A percentile compares a stretch with the other conserved stretches of the same genome.
These are phyloP conservation scores for Vinca minor DNA, from an alignment of 257 asterid genomes.

Conservation along the genomic window DNA sequence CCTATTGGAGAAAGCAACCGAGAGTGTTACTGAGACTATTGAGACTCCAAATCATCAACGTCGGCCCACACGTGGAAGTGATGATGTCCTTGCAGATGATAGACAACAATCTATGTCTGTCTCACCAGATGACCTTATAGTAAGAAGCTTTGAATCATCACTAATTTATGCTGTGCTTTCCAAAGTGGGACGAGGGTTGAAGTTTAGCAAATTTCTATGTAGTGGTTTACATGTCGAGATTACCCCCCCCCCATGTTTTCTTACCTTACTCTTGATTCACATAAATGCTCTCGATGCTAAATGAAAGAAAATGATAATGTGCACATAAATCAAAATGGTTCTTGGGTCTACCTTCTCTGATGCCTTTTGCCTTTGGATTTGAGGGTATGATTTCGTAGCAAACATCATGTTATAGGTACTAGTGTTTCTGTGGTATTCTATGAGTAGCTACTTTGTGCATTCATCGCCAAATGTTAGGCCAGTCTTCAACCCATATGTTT, in stretches of 20 bases:
- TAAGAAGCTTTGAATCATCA: conserved; percentile 27
- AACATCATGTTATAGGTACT: no score
- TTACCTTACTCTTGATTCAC: no score
- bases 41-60: conserved; percentile 93
- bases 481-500: no score
- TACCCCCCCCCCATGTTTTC: not conserved
- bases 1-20: conserved; percentile 76
- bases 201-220: not conserved
- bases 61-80: conserved; percentile 84
- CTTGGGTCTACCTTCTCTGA: no score
- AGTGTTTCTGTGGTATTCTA: no score
- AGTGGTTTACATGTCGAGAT: not conserved
- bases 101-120: conserved; percentile 60
- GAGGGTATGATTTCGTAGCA: no score
- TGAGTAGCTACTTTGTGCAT: no score
- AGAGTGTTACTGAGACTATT: conserved; percentile 55
- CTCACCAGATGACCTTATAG: conserved; percentile 96
- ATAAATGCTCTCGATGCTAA: no score
- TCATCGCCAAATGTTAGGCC: no score
- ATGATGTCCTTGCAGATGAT: conserved; percentile 72
- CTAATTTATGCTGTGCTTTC: not conserved
- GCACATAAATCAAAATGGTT: no score
- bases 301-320: no score
- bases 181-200: not conserved
- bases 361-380: no score